Evolutionary conservation across 352 stramenopile genomes (phyloP).

Genomic region (Phytopythium helicoides): DNA sequence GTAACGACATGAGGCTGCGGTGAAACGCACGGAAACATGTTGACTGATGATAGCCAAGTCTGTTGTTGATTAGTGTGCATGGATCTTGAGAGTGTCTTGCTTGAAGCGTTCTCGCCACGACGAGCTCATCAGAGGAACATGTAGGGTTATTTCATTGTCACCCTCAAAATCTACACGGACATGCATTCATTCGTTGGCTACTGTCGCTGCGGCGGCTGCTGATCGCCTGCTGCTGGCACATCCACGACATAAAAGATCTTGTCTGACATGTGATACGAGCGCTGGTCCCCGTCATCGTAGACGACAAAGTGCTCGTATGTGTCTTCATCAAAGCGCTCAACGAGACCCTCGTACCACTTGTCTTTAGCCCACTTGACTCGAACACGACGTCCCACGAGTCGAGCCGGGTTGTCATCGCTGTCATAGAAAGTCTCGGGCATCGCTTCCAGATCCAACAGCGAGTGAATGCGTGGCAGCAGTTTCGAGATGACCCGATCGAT

Average conservation of each 20-base stretch:
- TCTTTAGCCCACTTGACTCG: conserved; percentile 89
- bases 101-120: too few relatives aligned
- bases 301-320: conserved; percentile 82
- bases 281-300: conserved; percentile 87
- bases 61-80: too few relatives aligned
- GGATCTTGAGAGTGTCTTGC: too few relatives aligned
- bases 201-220: too few relatives aligned
- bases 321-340: conserved; percentile 75
- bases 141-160: too few relatives aligned
- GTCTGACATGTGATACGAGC: conserved; percentile 87
- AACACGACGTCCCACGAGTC: conserved; percentile 80
- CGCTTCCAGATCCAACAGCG: conserved; percentile 38
- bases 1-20: too few relatives aligned
- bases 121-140: too few relatives aligned
- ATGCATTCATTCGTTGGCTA: too few relatives aligned
- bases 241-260: conserved; percentile 86
- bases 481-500: conserved; percentile 61
- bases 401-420: conserved; percentile 83
- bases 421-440: conserved; percentile 82
- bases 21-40: too few relatives aligned
- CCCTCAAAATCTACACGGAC: too few relatives aligned
- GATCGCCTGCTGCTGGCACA: neutral
- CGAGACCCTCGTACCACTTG: conserved; percentile 85
- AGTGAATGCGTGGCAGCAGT: conserved; percentile 54
- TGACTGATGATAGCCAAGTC: too few relatives aligned